These are phyloP conservation scores for Desmodesmus armatus DNA, from an alignment of 139 green algal species.

Conservation along the genomic window DNA sequence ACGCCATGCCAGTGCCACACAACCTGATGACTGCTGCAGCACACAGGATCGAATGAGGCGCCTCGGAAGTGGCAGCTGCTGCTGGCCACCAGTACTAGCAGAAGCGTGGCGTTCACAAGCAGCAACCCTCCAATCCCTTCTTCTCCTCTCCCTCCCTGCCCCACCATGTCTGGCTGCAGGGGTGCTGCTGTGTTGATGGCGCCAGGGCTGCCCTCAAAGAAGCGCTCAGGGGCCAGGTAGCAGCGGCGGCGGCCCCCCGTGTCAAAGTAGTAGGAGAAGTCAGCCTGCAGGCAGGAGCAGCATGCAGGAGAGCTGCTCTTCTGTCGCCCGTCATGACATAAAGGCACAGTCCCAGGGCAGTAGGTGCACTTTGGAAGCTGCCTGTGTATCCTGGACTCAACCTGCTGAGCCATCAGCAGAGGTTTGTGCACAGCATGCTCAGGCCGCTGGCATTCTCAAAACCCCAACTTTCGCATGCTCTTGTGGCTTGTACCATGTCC, in stretches of 20 bases:
- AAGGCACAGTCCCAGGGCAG: too few species aligned
- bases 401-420: too few species aligned
- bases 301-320: constrained; percentile 4
- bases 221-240: constrained; percentile 95
- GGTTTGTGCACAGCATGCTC: not conserved
- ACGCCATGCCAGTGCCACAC: too few species aligned
- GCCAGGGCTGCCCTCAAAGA: constrained; percentile 63
- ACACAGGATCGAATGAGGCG: too few species aligned
- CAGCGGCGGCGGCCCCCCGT: constrained; percentile 88
- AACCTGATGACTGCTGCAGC: too few species aligned
- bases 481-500: not conserved
- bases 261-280: constrained; percentile 99
- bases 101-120: not conserved
- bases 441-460: too few species aligned
- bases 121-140: not conserved
- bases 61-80: not conserved
- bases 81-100: not conserved
- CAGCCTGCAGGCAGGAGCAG: constrained; percentile 66
- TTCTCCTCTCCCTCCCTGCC: not conserved
- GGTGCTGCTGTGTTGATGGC: constrained; percentile 28
- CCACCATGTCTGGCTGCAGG: constrained; percentile 55
- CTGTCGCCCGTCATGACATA: too few species aligned
- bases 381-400: too few species aligned
- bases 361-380: too few species aligned
- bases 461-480: too few species aligned